phyloP scores from a whole-genome alignment of 176 grass and related monocot genomes.

The Bothriochloa decipiens region DNA sequence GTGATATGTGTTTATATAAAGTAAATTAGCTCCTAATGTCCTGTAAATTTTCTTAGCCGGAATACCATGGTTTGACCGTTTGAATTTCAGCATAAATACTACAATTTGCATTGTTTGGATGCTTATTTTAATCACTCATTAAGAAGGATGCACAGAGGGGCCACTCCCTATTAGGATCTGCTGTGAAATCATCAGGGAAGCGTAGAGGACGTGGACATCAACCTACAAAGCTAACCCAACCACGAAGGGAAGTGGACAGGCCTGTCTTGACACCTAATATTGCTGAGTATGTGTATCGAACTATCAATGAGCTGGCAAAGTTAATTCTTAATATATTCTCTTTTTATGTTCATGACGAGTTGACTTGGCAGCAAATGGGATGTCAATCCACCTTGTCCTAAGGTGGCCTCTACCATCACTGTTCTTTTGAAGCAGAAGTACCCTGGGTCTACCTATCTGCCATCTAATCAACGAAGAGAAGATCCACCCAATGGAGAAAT shows the following conservation, averaged over 20 bases:
- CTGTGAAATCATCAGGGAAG: constrained; percentile 30
- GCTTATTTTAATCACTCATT: constrained; percentile 18
- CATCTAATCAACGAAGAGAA: constrained; percentile 27
- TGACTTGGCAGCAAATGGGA: constrained; percentile 44
- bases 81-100: constrained; percentile 15
- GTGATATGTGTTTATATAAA: constrained; percentile 2
- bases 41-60: not conserved
- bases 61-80: not conserved
- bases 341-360: constrained; percentile 30
- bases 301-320: not conserved
- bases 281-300: constrained; percentile 35
- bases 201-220: constrained; percentile 37
- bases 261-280: constrained; percentile 42
- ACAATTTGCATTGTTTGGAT: constrained; percentile 2
- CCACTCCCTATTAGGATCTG: constrained; percentile 18
- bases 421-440: constrained; percentile 49
- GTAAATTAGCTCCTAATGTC: not conserved
- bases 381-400: constrained; percentile 42
- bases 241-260: constrained; percentile 46
- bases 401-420: constrained; percentile 46
- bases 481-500: constrained; percentile 36
- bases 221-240: constrained; percentile 36
- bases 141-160: constrained; percentile 30
- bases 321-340: not conserved
- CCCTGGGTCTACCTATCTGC: constrained; percentile 48